phyloP scores from a whole-genome alignment of 2,329 filamentous ascomycete genomes.

The Biscogniauxia mediterranea region DNA sequence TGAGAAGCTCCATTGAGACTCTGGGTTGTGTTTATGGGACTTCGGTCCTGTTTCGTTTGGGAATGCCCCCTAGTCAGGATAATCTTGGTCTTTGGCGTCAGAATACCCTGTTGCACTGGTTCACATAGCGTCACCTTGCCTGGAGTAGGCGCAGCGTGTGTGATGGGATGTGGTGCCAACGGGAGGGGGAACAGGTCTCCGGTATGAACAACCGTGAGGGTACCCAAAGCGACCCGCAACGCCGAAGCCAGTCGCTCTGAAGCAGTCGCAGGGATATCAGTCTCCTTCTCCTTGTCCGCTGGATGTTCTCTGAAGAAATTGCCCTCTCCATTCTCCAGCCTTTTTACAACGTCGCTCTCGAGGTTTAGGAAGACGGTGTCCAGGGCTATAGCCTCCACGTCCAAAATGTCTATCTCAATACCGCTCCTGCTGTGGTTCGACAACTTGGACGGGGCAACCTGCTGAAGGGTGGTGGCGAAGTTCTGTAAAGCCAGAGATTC shows the following conservation, averaged over 20 bases:
- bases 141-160: slow-evolving; percentile 78
- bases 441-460: slow-evolving; percentile 72
- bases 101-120: slow-evolving; percentile 82
- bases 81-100: slow-evolving; percentile 77
- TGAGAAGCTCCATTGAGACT: slow-evolving; percentile 58
- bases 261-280: slow-evolving; percentile 33
- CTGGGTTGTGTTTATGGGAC: slow-evolving; percentile 47
- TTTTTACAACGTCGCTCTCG: slow-evolving; percentile 75
- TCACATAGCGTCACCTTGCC: slow-evolving; percentile 92
- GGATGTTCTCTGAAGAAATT: slow-evolving; percentile 72
- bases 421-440: slow-evolving; percentile 69
- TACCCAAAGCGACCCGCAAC: slow-evolving; percentile 71
- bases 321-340: slow-evolving; percentile 78
- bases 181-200: slow-evolving; percentile 79
- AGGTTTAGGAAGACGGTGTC: slow-evolving; percentile 86
- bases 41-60: slow-evolving; percentile 53
- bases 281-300: slow-evolving; percentile 31
- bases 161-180: slow-evolving; percentile 80
- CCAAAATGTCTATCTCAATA: slow-evolving; percentile 80
- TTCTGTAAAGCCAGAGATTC: slow-evolving; percentile 72
- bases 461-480: slow-evolving; percentile 72
- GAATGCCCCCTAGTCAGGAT: slow-evolving; percentile 68
- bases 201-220: slow-evolving; percentile 74
- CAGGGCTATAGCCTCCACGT: slow-evolving; percentile 75
- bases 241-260: slow-evolving; percentile 62